Base-by-base conservation (phyloP, 2,329 filamentous ascomycete species). In the Calycina herbarum region DNA sequence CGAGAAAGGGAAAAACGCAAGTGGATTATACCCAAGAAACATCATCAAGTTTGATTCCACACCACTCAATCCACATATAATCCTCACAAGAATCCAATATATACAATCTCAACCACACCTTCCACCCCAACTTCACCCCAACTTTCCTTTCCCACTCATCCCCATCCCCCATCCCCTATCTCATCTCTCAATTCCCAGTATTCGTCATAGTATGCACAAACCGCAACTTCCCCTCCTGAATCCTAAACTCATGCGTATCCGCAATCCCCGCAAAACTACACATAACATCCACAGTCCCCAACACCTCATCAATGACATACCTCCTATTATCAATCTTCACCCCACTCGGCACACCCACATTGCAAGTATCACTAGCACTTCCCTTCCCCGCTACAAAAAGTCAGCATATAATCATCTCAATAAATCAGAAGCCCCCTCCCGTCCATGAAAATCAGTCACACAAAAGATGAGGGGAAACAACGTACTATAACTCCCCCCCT, bases 261-360 rank as follows among this genome's bases (percentile, higher is more conserved):
- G 61, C 48, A 57, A 35, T 66, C 61, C 48, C 65, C n/a, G 31
- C 54, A 60, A 66, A 66, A 15, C 31, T 42, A 61, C 62, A 67
- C 57, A 68, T 68, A 13, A 70, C 63, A 64, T 67, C 65, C 40
- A 70, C 65, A 0, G 58, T 62, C 1, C 68, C 68, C 4, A 68
- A 4, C 38, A 31, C 58, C 51, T 67, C 67, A 65, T 68, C 68
- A 63, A 70, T 56, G 11, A 70, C 65, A 65, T 70, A 70, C 11
- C 65, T 51, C 1, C 67, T 27, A 51, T 70, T 66, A 54, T 31
- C 60, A 1, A 66, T 57, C 60, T n/a, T 35, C 2, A 62, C 56
- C 10, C 57, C 57, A 51, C 59, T 62, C 15, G 66, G 62, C 20
- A 59, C 31, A 0, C 64, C 64, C 57, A 67, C 64, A 40, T 60